These are phyloP conservation scores for Rosa persica DNA, from an alignment of 306 rosid genomes.

Conservation along the genomic window DNA sequence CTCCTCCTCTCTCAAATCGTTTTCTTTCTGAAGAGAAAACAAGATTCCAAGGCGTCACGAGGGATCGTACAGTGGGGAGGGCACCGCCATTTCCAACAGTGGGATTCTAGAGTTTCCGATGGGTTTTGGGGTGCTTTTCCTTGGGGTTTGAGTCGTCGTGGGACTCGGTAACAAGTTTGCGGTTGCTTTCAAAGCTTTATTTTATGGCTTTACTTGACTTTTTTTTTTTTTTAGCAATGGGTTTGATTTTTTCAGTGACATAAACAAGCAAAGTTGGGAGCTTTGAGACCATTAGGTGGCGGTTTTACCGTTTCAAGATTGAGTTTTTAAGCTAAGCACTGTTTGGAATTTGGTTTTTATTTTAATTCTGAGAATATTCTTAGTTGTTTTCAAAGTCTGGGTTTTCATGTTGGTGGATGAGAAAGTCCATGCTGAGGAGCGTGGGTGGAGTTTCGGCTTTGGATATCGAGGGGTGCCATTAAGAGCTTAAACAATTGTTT, in stretches of 20 bases:
- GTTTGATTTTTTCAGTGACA: neutral
- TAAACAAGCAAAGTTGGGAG: slow-evolving; percentile 12
- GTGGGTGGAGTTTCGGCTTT: neutral
- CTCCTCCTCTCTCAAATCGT: neutral
- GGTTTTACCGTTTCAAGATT: slow-evolving; percentile 6
- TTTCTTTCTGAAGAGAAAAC: neutral
- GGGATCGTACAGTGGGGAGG: slow-evolving; percentile 23
- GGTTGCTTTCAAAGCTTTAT: slow-evolving; percentile 10
- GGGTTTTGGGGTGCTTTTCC: neutral
- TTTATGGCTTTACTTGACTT: neutral
- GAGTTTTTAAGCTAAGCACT: neutral
- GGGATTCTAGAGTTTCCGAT: slow-evolving; percentile 12
- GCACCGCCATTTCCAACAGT: neutral
- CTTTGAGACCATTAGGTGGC: slow-evolving; percentile 18
- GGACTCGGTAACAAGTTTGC: neutral
- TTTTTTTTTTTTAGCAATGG: slow-evolving; percentile 15
- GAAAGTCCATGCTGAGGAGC: neutral
- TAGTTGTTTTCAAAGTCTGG: neutral
- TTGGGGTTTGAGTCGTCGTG: too few species aligned
- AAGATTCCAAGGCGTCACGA: neutral
- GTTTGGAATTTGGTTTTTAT: neutral
- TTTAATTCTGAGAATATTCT: neutral
- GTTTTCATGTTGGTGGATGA: slow-evolving; percentile 6
- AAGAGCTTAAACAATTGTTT: neutral
- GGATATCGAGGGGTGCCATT: slow-evolving; percentile 12